Conservation (phyloP, 805 yeast genomes). For the Babjeviella inositovora region DNA sequence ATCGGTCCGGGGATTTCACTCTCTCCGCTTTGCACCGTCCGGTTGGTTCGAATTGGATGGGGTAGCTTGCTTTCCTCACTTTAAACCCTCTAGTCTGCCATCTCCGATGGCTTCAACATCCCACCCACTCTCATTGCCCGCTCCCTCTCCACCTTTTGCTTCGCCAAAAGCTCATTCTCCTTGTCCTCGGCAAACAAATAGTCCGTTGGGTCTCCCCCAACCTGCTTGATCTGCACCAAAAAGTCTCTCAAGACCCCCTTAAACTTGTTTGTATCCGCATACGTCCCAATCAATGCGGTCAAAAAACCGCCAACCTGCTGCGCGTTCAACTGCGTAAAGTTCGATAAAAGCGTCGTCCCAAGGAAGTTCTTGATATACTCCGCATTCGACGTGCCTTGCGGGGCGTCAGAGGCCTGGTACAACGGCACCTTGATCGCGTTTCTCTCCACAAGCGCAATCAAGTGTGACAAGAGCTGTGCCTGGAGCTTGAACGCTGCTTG, state of each 20-base stretch:
- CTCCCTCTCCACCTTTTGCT: slow-evolving; percentile 55
- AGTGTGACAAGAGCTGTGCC: slow-evolving; percentile 66
- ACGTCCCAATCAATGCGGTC: slow-evolving; percentile 56
- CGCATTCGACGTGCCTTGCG: slow-evolving; percentile 72
- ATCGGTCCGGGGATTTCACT: too few species aligned
- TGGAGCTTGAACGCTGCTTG: slow-evolving; percentile 91
- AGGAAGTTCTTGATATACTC: slow-evolving; percentile 67
- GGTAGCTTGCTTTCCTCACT: too few species aligned
- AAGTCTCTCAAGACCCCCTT: slow-evolving; percentile 84
- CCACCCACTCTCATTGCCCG: slow-evolving; percentile 86
- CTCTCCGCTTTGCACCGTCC: too few species aligned
- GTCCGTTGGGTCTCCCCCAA: slow-evolving; percentile 91
- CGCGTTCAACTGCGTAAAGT: slow-evolving; percentile 82
- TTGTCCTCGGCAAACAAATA: slow-evolving; percentile 90
- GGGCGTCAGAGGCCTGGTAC: slow-evolving; percentile 67
- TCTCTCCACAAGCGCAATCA: slow-evolving; percentile 71
- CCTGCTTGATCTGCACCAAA: slow-evolving; percentile 88
- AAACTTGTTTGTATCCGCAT: slow-evolving; percentile 62
- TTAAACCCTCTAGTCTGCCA: too few species aligned
- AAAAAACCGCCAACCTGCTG: slow-evolving; percentile 77
- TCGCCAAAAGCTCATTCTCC: slow-evolving; percentile 60
- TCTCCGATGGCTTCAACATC: slow-evolving; percentile 81
- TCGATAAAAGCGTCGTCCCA: slow-evolving; percentile 65
- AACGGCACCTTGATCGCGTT: slow-evolving; percentile 64
- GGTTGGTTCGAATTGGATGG: too few species aligned